These are phyloP conservation scores for Fulvia fulva DNA, from an alignment of 2,329 filamentous ascomycete species.

Conservation along the genomic window DNA sequence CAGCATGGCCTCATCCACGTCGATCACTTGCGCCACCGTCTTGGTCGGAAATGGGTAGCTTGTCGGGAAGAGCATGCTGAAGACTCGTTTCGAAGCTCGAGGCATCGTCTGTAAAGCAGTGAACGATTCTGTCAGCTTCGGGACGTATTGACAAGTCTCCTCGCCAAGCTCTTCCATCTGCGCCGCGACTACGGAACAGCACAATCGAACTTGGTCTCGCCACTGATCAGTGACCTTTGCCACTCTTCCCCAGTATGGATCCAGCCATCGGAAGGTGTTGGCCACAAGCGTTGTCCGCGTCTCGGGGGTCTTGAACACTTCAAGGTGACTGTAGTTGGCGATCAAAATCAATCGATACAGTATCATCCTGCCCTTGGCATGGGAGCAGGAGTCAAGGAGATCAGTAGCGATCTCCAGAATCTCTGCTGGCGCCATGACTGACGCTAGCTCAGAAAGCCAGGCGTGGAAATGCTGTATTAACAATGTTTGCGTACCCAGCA, in stretches of 20 bases:
- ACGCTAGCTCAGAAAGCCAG: conserved; percentile 87
- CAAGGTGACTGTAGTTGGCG: conserved; percentile 80
- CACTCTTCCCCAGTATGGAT: conserved; percentile 83
- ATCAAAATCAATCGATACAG: conserved; percentile 90
- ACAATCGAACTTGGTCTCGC: conserved; percentile 87
- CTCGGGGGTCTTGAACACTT: conserved; percentile 74
- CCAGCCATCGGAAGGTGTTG: conserved; percentile 86
- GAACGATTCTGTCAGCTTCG: conserved; percentile 88
- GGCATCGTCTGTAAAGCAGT: conserved; percentile 67
- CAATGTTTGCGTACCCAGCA: conserved; percentile 91
- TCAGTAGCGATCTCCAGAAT: conserved; percentile 87
- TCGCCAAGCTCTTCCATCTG: conserved; percentile 73
- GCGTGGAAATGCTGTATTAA: conserved; percentile 95
- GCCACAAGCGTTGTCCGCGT: conserved; percentile 54
- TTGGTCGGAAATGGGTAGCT: conserved; percentile 84
- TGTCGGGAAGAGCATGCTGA: conserved; percentile 86
- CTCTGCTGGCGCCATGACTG: conserved; percentile 73
- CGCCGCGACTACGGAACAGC: conserved; percentile 86
- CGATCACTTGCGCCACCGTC: conserved; percentile 51
- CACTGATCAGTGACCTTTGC: conserved; percentile 73
- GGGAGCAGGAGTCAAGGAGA: conserved; percentile 85
- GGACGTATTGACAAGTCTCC: conserved; percentile 83
- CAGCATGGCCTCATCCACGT: conserved; percentile 72
- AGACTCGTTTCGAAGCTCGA: conserved; percentile 53
- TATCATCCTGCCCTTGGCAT: conserved; percentile 84